A percentile compares a stretch with the other conserved stretches of the same genome.
These are phyloP conservation scores for Trifolium repens DNA, from an alignment of 306 rosid genomes.

Conservation along the genomic window DNA sequence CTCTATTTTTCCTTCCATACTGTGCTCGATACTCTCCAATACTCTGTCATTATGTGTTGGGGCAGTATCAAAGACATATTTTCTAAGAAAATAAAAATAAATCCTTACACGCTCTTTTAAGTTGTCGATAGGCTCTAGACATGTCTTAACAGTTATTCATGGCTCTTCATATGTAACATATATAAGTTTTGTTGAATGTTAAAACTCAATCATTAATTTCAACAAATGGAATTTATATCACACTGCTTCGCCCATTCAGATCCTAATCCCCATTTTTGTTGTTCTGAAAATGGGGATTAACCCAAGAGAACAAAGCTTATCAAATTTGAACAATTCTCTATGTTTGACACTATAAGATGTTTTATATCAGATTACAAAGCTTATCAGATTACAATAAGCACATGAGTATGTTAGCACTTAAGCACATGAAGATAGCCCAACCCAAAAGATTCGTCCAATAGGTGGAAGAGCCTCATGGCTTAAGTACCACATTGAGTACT, in stretches of 20 bases:
- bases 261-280: background rate
- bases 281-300: background rate
- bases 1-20: too few relatives aligned
- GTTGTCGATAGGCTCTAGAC: background rate
- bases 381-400: background rate
- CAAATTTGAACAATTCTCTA: background rate
- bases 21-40: too few relatives aligned
- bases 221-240: background rate
- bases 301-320: background rate
- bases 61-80: too few relatives aligned
- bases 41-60: too few relatives aligned
- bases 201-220: background rate
- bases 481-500: too few relatives aligned
- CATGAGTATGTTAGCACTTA: too few relatives aligned
- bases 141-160: background rate
- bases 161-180: background rate
- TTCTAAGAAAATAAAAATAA: too few relatives aligned
- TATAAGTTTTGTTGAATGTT: too few relatives aligned
- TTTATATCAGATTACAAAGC: background rate
- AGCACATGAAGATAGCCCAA: too few relatives aligned
- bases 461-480: too few relatives aligned
- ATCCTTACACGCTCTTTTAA: background rate
- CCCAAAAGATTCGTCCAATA: too few relatives aligned
- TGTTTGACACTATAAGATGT: background rate
- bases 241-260: background rate